Conservation (phyloP, 176 grass and related monocot genomes). For the Ananas comosus region DNA sequence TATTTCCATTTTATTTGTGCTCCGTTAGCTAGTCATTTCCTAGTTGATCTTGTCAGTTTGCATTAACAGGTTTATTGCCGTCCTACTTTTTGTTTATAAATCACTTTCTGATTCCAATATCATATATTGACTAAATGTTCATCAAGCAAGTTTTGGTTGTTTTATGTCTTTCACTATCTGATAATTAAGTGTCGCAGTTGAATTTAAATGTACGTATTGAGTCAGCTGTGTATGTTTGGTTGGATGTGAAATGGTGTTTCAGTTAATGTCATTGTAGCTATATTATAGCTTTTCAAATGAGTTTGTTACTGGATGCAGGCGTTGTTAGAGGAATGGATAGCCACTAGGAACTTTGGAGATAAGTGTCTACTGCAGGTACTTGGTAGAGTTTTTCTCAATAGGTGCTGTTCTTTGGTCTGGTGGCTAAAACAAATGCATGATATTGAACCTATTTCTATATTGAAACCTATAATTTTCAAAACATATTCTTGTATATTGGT, state of each 20-base stretch:
- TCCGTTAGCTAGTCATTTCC: neutral
- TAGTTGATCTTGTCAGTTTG: neutral
- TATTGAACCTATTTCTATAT: neutral
- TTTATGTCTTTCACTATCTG: too few relatives aligned
- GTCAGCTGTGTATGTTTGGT: constrained; percentile 1
- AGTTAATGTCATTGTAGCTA: constrained; percentile 12
- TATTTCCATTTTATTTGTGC: too few relatives aligned
- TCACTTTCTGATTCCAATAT: neutral
- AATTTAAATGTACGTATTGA: too few relatives aligned
- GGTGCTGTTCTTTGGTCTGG: neutral
- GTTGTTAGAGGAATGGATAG: constrained; percentile 95
- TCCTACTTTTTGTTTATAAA: neutral
- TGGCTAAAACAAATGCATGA: neutral
- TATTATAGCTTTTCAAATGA: constrained; percentile 15
- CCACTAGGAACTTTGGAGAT: constrained; percentile 66
- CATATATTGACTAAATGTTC: too few relatives aligned
- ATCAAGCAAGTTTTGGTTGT: too few relatives aligned
- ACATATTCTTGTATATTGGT: neutral
- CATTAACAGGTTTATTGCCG: neutral
- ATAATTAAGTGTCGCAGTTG: too few relatives aligned
- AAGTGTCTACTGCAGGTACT: constrained; percentile 70
- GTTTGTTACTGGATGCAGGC: constrained; percentile 49
- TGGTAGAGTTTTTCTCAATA: neutral
- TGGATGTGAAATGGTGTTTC: neutral
- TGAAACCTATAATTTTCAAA: neutral